phyloP scores from a whole-genome alignment of 192 early-diverging fungal genomes.

The Phlyctochytrium bullatum region DNA sequence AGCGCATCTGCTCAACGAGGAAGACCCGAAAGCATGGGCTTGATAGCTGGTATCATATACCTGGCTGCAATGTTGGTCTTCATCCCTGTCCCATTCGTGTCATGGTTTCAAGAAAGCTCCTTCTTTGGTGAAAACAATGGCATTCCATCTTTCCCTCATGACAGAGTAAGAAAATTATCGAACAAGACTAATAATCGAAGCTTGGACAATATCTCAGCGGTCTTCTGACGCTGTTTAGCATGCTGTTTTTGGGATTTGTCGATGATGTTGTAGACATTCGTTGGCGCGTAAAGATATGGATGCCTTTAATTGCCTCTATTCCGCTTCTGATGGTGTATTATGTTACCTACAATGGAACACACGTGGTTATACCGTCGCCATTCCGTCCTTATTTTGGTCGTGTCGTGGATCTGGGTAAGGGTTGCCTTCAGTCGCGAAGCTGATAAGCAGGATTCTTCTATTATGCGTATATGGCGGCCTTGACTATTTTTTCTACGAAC shows the following conservation, averaged over 20 bases:
- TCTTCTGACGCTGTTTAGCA: slow-evolving; percentile 86
- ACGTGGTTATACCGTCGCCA: slow-evolving; percentile 83
- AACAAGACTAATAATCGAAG: slow-evolving; percentile 29
- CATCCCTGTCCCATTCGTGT: slow-evolving; percentile 91
- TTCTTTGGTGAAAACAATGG: slow-evolving; percentile 20
- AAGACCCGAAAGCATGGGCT: slow-evolving; percentile 95
- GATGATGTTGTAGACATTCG: slow-evolving; percentile 96
- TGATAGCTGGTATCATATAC: slow-evolving; percentile 84
- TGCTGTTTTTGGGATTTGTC: slow-evolving; percentile 97
- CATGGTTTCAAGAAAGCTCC: slow-evolving; percentile 60
- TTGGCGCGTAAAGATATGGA: slow-evolving; percentile 93
- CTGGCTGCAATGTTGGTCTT: slow-evolving; percentile 85
- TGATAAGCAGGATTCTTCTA: slow-evolving; percentile 69
- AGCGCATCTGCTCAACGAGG: slow-evolving; percentile 1
- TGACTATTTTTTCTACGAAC: slow-evolving; percentile 94
- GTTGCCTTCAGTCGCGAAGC: slow-evolving; percentile 5
- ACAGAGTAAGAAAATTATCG: slow-evolving; percentile 52
- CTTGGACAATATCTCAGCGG: slow-evolving; percentile 91
- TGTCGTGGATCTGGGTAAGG: slow-evolving; percentile 74
- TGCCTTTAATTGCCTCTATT: slow-evolving; percentile 89
- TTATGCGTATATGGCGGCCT: slow-evolving; percentile 87
- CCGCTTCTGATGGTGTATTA: slow-evolving; percentile 94
- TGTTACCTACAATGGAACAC: slow-evolving; percentile 79
- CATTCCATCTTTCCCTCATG: slow-evolving; percentile 62
- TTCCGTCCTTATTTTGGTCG: slow-evolving; percentile 69